Conservation (phyloP, 192 early-diverging fungal genomes). For the Backusella australiensis region DNA sequence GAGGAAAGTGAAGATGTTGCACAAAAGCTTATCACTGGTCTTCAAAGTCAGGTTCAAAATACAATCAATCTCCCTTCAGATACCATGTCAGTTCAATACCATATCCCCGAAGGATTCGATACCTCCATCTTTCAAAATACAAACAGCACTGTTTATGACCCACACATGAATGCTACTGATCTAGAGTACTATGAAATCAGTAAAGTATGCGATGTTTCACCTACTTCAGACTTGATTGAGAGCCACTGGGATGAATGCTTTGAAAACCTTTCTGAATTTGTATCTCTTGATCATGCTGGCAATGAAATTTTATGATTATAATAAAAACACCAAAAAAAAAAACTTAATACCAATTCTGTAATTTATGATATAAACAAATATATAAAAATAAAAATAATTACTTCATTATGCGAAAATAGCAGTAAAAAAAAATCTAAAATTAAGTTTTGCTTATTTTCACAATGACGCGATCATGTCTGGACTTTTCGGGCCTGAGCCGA, state of each 20-base stretch:
- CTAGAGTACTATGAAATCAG: slow-evolving; percentile 1
- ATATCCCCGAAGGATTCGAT: background rate
- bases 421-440: background rate
- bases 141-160: background rate
- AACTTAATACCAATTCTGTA: background rate
- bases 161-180: background rate
- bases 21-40: background rate
- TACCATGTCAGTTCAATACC: background rate
- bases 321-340: background rate
- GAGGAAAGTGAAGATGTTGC: background rate
- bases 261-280: background rate
- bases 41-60: slow-evolving; percentile 4
- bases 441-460: background rate
- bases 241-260: background rate
- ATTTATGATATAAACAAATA: background rate
- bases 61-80: background rate
- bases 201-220: background rate
- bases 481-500: background rate
- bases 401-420: background rate
- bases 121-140: background rate
- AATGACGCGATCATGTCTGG: background rate
- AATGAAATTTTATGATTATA: background rate
- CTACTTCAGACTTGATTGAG: background rate
- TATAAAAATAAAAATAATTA: background rate
- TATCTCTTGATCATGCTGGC: slow-evolving; percentile 7